Evolutionary conservation across 495 filamentous ascomycete species (phyloP).

Genomic region (Xylaria scruposa): DNA sequence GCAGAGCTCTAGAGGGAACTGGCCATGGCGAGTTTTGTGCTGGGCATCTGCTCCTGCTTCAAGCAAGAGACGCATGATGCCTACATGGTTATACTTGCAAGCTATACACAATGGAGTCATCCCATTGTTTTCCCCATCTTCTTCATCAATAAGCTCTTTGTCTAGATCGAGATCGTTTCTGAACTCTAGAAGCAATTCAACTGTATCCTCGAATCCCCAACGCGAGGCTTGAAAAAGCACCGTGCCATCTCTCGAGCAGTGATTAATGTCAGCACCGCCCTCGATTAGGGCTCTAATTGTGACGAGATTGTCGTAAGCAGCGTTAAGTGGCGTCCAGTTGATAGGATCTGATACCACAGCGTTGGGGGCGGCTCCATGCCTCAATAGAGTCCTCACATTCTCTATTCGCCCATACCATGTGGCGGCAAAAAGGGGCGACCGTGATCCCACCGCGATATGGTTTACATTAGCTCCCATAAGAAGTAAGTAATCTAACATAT

Average conservation of each 20-base stretch:
- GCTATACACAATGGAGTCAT: not conserved
- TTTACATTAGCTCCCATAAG: not conserved
- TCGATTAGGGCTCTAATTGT: not conserved
- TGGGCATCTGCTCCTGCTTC: constrained; percentile 2
- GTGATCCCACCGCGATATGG: not conserved
- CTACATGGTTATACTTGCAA: not conserved
- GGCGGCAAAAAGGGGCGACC: not conserved
- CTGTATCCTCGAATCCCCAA: not conserved
- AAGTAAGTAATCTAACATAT: not conserved
- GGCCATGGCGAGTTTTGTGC: not conserved
- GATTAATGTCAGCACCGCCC: not conserved
- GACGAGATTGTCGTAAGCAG: not conserved
- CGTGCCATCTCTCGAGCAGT: not conserved
- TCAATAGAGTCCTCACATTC: not conserved
- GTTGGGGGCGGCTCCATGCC: not conserved
- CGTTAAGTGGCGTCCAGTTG: not conserved
- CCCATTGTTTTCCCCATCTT: not conserved
- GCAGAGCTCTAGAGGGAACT: not conserved
- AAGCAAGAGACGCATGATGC: constrained; percentile 3
- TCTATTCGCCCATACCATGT: not conserved
- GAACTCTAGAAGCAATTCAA: not conserved
- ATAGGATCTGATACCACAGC: not conserved
- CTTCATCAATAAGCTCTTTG: constrained; percentile 1
- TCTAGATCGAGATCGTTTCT: not conserved
- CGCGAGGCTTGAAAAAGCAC: not conserved